Conservation (phyloP, 768 basidiomycete species). For the Baorangia bicolor region DNA sequence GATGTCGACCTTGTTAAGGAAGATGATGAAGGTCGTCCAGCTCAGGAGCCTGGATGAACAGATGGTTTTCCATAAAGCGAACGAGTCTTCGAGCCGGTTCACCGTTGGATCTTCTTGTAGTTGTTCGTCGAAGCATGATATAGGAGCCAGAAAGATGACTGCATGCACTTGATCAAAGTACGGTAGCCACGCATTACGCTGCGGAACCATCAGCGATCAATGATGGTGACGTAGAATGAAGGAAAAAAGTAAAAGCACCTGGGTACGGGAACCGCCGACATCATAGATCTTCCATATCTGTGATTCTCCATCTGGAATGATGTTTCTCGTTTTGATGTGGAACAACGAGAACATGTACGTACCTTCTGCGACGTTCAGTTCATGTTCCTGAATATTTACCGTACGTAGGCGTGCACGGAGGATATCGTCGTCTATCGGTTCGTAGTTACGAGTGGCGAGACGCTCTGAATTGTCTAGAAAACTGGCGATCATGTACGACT, state of each 20-base stretch:
- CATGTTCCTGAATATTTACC: constrained; percentile 68
- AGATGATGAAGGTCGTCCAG: constrained; percentile 58
- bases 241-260: constrained; percentile 37
- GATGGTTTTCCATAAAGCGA: constrained; percentile 68
- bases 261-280: constrained; percentile 71
- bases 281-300: constrained; percentile 75
- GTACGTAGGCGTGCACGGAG: constrained; percentile 70
- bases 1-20: constrained; percentile 70
- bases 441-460: constrained; percentile 58
- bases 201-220: constrained; percentile 1
- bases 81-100: constrained; percentile 74
- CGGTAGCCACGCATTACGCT: constrained; percentile 81
- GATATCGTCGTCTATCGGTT: constrained; percentile 71
- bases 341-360: background rate
- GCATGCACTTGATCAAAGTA: constrained; percentile 79
- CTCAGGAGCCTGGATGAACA: constrained; percentile 64
- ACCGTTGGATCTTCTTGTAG: constrained; percentile 67
- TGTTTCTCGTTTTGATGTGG: background rate
- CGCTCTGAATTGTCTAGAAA: constrained; percentile 70
- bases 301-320: constrained; percentile 31
- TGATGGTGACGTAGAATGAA: background rate
- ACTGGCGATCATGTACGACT: constrained; percentile 32
- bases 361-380: constrained; percentile 41
- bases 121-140: constrained; percentile 77
- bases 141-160: constrained; percentile 78